Evolutionary conservation across 2,329 filamentous ascomycete species (phyloP), one percentile per base, ranked within the genome.

Genomic region (Anisogramma anomala): DNA sequence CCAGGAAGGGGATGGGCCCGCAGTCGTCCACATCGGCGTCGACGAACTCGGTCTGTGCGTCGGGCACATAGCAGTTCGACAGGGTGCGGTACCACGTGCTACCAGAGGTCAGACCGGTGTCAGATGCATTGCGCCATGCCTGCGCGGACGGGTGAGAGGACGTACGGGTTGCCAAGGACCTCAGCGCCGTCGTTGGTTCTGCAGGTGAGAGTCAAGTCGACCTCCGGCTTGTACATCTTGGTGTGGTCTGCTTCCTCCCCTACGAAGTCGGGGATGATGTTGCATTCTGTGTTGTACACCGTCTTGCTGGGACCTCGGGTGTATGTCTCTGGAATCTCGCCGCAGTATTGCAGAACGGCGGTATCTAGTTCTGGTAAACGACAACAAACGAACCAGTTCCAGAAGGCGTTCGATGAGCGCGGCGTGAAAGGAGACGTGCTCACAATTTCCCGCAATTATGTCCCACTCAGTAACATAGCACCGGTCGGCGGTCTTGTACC

Each of bases 401-500:
- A n/a, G n/a, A 11, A 22, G 11, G 17, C 31, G 19, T 6, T 31
- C 3, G 10, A 5, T 7, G 4, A 5, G 6, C n/a, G 6, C 17
- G 22, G 13, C 11, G 4, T 8, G 30, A 17, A 4, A 6, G 15
- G 10, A 28, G 5, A 14, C 9, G 14, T 1, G 25, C 41, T 41
- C 31, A 47, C 45, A 47, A n/a, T 47, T 42, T 13, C 45, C 45
- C 8, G 44, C 45, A 3, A 41, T 30, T 11, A 47, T 31, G n/a
- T 47, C 45, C 45, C 45, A 47, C n/a, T 47, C 36, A 0, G 45
- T 47, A 6, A 47, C 41, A 26, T 41, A 47, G 23, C 45, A 47
- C 11, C 23, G 23, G 17, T 47, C 41, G 2, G 34, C 41, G 1
- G 45, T 47, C 25, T 31, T 39, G 33, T 41, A 34, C 45, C 45